Evolutionary conservation across 306 rosid species (phyloP).

Genomic region (Ziziphus jujuba): DNA sequence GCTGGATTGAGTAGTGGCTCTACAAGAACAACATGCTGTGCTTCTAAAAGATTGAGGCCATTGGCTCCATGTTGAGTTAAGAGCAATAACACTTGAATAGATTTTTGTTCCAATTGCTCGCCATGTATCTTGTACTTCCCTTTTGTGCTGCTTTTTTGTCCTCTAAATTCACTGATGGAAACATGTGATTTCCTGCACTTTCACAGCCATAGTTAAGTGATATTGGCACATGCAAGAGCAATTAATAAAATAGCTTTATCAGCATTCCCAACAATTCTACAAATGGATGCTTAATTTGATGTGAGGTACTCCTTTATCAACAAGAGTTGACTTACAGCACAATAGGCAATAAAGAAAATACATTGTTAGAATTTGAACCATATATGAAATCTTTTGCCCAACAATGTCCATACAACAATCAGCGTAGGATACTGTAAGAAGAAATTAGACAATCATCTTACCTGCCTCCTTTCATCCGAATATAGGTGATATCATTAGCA

Average conservation of each 20-base stretch:
- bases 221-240: slow-evolving; percentile 7
- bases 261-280: background rate
- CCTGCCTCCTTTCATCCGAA: slow-evolving; percentile 99
- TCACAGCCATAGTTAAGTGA: slow-evolving; percentile 29
- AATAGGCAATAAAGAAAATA: background rate
- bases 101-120: slow-evolving; percentile 37
- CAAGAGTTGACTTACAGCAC: background rate
- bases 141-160: slow-evolving; percentile 42
- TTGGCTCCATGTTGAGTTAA: slow-evolving; percentile 94
- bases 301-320: background rate
- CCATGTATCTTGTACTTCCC: slow-evolving; percentile 28
- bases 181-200: slow-evolving; percentile 73
- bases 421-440: background rate
- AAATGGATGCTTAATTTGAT: background rate
- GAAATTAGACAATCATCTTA: slow-evolving; percentile 27
- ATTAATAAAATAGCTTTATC: background rate
- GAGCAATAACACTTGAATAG: slow-evolving; percentile 74
- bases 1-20: slow-evolving; percentile 98
- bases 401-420: background rate
- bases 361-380: background rate
- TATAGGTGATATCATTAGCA: slow-evolving; percentile 56
- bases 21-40: slow-evolving; percentile 85
- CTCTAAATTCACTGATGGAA: slow-evolving; percentile 82
- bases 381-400: background rate
- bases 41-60: slow-evolving; percentile 93